These are phyloP conservation scores for Warburgia ugandensis DNA, from an alignment of 164 flowering plant species.

Conservation along the genomic window DNA sequence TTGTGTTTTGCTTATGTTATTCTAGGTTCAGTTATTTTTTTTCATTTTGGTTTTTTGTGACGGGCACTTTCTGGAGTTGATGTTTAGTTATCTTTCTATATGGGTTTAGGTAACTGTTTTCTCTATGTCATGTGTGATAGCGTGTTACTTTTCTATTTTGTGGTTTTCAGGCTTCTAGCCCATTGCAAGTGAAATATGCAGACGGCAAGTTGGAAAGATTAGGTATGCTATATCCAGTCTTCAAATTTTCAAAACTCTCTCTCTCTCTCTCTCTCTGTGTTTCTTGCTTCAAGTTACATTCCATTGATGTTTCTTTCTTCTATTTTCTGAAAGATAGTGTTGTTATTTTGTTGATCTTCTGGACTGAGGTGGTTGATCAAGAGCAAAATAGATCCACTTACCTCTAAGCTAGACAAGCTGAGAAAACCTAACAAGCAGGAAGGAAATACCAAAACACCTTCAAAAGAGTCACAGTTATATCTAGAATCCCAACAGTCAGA, in stretches of 20 bases:
- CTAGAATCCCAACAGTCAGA: too few relatives aligned
- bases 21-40: too few relatives aligned
- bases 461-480: too few relatives aligned
- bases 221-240: conserved; percentile 35
- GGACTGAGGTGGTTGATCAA: too few relatives aligned
- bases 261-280: not conserved
- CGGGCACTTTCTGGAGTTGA: not conserved
- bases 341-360: too few relatives aligned
- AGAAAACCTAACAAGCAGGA: too few relatives aligned
- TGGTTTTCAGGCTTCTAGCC: conserved; percentile 86
- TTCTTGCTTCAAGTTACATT: not conserved
- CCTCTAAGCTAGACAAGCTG: too few relatives aligned
- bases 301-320: not conserved
- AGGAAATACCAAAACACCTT: too few relatives aligned
- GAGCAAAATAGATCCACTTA: too few relatives aligned
- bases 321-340: too few relatives aligned
- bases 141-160: conserved; percentile 5
- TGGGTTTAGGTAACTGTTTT: not conserved
- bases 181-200: conserved; percentile 99
- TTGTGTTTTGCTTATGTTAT: too few relatives aligned
- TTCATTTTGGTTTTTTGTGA: not conserved
- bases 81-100: not conserved
- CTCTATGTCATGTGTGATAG: too few relatives aligned
- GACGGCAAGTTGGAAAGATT: conserved; percentile 99
- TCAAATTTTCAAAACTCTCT: not conserved